phyloP scores from a whole-genome alignment of 345 rosid species.

The Nasturtium officinale region DNA sequence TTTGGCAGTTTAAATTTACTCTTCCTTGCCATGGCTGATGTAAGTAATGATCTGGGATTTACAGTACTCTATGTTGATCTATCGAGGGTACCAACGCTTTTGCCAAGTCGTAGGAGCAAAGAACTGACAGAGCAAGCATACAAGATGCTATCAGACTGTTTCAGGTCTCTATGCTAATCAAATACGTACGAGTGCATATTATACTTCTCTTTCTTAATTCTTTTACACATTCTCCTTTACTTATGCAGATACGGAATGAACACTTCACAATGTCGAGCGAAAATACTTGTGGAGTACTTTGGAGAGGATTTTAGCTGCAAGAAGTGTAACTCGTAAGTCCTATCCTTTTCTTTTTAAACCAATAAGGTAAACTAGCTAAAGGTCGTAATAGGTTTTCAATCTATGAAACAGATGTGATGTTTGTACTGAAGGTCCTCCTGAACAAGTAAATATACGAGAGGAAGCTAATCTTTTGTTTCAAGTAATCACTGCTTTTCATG shows the following conservation, averaged over 20 bases:
- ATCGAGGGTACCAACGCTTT: slow-evolving; percentile 67
- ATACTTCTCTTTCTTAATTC: neutral
- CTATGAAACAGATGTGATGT: slow-evolving; percentile 70
- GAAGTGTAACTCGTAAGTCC: slow-evolving; percentile 70
- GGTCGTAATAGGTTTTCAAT: slow-evolving; percentile 1
- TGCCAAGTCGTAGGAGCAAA: slow-evolving; percentile 74
- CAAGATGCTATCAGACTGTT: slow-evolving; percentile 79
- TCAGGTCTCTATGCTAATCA: slow-evolving; percentile 52
- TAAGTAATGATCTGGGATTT: slow-evolving; percentile 7
- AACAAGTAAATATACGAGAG: slow-evolving; percentile 63
- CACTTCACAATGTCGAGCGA: slow-evolving; percentile 78
- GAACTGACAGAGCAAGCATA: slow-evolving; percentile 70
- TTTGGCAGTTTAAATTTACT: neutral
- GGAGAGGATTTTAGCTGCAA: slow-evolving; percentile 67
- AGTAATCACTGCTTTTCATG: slow-evolving; percentile 59
- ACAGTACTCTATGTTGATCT: slow-evolving; percentile 78
- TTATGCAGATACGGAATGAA: slow-evolving; percentile 84
- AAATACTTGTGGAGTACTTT: slow-evolving; percentile 74
- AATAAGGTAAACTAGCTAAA: neutral
- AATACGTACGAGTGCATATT: slow-evolving; percentile 3
- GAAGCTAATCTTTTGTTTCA: slow-evolving; percentile 72
- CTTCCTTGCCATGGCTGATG: slow-evolving; percentile 10
- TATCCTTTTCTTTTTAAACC: neutral
- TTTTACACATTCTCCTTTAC: slow-evolving; percentile 18
- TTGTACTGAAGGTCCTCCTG: slow-evolving; percentile 74